Conservation (phyloP, 1,284 basidiomycete species). For the Cerioporus squamosus region DNA sequence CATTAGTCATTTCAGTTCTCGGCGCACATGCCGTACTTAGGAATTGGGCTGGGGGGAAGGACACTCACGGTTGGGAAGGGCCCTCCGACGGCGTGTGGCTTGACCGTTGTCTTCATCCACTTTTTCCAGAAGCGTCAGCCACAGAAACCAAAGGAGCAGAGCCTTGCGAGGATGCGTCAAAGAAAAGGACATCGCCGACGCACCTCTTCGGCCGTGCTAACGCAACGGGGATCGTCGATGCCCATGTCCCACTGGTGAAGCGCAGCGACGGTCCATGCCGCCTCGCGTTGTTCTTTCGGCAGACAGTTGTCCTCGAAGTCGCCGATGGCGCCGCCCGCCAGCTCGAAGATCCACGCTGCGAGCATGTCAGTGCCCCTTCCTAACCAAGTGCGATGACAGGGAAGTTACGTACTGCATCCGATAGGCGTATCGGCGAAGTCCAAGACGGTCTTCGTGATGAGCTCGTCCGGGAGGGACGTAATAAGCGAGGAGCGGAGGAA, state of each 20-base stretch:
- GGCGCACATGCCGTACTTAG: too few relatives aligned
- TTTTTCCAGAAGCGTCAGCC: constrained; percentile 28
- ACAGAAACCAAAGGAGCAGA: constrained; percentile 34
- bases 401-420: constrained; percentile 69
- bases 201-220: constrained; percentile 80
- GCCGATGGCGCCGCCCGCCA: constrained; percentile 80
- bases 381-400: background rate
- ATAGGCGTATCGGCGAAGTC: constrained; percentile 83
- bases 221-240: constrained; percentile 77
- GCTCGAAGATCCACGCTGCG: constrained; percentile 88
- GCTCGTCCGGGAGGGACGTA: constrained; percentile 80
- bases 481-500: constrained; percentile 86
- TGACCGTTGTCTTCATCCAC: constrained; percentile 79
- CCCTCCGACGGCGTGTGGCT: constrained; percentile 73
- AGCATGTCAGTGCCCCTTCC: too few relatives aligned
- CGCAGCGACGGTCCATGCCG: constrained; percentile 85
- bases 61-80: constrained; percentile 83
- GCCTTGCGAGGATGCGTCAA: too few relatives aligned
- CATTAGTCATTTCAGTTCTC: too few relatives aligned
- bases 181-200: too few relatives aligned
- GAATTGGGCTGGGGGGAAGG: background rate
- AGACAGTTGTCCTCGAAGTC: constrained; percentile 79
- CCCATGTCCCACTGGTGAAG: constrained; percentile 92
- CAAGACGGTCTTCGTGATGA: constrained; percentile 82
- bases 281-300: constrained; percentile 76